A percentile compares a stretch with the other conserved stretches of the same genome.
Evolutionary conservation across 1,284 basidiomycete genomes (phyloP).

Genomic region (Spongispora temasekensis): DNA sequence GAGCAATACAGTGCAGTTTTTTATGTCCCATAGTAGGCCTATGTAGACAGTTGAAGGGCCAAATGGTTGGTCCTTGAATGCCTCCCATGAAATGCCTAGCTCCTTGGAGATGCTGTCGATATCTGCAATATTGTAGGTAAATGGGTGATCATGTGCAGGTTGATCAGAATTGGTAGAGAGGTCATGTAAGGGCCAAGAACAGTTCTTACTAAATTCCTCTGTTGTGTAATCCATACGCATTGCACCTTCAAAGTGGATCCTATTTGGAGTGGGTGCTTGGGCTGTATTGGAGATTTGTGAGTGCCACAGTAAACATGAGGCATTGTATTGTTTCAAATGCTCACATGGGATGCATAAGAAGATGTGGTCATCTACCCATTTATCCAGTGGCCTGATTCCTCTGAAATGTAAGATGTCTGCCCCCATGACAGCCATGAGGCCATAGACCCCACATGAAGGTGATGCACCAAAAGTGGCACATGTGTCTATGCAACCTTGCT

Average conservation of each 20-base stretch:
- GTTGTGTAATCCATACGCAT: fast-evolving
- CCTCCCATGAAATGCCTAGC: slow-evolving; percentile 37
- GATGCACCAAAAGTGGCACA: background rate
- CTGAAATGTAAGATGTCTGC: background rate
- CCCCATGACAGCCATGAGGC: background rate
- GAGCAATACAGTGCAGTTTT: no score
- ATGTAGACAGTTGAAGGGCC: slow-evolving; percentile 3
- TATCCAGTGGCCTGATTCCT: fast-evolving
- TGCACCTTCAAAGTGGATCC: background rate
- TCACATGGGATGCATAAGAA: no score
- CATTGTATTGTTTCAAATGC: background rate
- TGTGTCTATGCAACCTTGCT: background rate
- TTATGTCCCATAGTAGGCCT: slow-evolving; percentile 23
- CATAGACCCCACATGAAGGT: background rate
- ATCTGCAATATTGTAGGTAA: background rate
- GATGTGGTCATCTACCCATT: no score
- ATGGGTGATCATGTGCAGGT: background rate
- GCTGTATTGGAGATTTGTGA: background rate
- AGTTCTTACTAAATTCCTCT: slow-evolving; percentile 2
- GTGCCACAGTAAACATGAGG: background rate
- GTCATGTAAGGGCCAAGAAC: background rate
- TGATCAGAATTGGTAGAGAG: fast-evolving
- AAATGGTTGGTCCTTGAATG: slow-evolving; percentile 20
- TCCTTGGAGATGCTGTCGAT: slow-evolving; percentile 13
- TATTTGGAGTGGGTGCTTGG: background rate